A percentile compares a stretch with the other conserved stretches of the same genome.
phyloP scores from a whole-genome alignment of 768 basidiomycete genomes.

The Gymnopilus junonius region DNA sequence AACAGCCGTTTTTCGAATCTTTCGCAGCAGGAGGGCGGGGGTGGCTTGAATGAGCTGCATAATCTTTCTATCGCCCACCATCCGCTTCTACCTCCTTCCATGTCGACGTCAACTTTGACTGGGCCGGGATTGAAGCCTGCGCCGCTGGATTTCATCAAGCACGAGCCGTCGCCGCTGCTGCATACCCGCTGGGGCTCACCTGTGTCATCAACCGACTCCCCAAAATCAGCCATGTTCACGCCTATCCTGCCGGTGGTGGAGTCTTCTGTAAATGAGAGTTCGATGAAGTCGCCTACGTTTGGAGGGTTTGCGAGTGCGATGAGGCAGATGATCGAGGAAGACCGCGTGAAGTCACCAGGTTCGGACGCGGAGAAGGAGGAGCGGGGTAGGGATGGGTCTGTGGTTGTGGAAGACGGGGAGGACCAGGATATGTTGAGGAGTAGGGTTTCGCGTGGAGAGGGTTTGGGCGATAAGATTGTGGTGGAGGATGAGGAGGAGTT shows the following conservation, averaged over 20 bases:
- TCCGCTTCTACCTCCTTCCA: neutral
- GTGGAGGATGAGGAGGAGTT: constrained; percentile 52
- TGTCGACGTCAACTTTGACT: neutral
- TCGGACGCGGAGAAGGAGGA: neutral
- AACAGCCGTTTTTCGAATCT: constrained; percentile 29
- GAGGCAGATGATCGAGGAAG: constrained; percentile 40
- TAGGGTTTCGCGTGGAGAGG: constrained; percentile 14
- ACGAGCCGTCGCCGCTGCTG: constrained; percentile 37
- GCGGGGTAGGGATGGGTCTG: neutral
- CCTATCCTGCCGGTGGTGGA: neutral
- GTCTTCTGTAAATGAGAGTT: neutral
- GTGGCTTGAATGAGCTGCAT: neutral
- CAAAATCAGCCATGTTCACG: constrained; percentile 19
- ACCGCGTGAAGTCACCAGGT: constrained; percentile 13
- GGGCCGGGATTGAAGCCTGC: constrained; percentile 27
- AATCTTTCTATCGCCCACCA: neutral
- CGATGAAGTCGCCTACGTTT: constrained; percentile 16
- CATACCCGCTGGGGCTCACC: constrained; percentile 46
- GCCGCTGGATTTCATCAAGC: constrained; percentile 29
- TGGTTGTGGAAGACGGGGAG: neutral
- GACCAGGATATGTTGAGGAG: neutral
- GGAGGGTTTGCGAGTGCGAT: constrained; percentile 42
- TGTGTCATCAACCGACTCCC: constrained; percentile 26
- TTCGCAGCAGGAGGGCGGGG: constrained; percentile 15
- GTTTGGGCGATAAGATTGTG: constrained; percentile 40